Conservation (phyloP, 73 alveolate genomes). For the Tetrahymena elliotti region DNA sequence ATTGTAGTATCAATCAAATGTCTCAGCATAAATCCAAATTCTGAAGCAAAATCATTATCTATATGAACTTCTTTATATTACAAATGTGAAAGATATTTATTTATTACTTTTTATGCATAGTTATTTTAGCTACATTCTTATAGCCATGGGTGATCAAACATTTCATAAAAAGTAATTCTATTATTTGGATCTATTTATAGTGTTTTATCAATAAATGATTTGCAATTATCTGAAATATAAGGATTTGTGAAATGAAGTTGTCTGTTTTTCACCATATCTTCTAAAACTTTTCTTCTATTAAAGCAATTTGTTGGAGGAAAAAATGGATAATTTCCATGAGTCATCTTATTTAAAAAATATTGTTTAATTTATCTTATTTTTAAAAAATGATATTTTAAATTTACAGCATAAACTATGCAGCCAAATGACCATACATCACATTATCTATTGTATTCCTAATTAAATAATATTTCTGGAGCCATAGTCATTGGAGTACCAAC, state of each 20-base stretch:
- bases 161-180: background rate
- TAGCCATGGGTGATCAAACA: background rate
- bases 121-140: background rate
- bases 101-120: background rate
- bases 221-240: background rate
- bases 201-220: background rate
- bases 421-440: background rate
- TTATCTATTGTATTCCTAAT: background rate
- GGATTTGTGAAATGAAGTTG: background rate
- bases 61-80: background rate
- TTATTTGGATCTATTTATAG: background rate
- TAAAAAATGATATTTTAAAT: background rate
- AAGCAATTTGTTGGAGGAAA: background rate
- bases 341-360: background rate
- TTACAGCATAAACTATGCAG: background rate
- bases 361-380: background rate
- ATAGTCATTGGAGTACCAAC: background rate
- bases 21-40: background rate
- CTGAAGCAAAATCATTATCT: background rate
- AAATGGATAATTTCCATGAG: background rate
- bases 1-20: background rate
- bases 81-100: background rate
- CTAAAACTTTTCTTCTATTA: background rate
- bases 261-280: background rate
- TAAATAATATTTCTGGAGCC: background rate